Conservation (phyloP, 495 filamentous ascomycete genomes). For the Thozetella sp. region DNA sequence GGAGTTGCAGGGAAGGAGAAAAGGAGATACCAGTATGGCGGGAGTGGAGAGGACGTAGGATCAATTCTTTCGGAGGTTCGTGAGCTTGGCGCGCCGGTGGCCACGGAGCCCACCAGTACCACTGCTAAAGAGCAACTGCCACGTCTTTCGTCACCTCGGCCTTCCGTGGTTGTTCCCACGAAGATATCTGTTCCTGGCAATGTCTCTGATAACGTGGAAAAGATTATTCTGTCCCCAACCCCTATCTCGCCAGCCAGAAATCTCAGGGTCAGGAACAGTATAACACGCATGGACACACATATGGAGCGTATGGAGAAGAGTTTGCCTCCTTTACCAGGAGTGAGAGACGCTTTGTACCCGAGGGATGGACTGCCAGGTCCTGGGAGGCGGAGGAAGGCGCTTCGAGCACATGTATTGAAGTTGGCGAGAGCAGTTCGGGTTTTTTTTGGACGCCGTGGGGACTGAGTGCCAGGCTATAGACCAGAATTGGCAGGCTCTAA, state of each 20-base stretch:
- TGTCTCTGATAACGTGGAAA: neutral
- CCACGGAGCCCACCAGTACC: neutral
- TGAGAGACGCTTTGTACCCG: neutral
- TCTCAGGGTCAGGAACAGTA: slow-evolving; percentile 48
- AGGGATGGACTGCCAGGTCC: neutral
- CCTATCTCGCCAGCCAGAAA: slow-evolving; percentile 47
- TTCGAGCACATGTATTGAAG: neutral
- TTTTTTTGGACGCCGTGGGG: neutral
- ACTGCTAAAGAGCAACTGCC: too few relatives aligned
- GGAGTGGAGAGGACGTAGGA: neutral
- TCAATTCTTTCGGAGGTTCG: neutral
- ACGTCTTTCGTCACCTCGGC: too few relatives aligned
- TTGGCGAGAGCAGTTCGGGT: neutral
- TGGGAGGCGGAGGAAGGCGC: neutral
- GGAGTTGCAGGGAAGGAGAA: too few relatives aligned
- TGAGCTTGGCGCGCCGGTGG: neutral
- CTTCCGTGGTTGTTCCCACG: too few relatives aligned
- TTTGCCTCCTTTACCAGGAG: slow-evolving; percentile 40
- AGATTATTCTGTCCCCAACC: slow-evolving; percentile 40
- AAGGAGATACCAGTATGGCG: neutral
- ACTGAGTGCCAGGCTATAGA: neutral
- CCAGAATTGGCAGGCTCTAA: neutral
- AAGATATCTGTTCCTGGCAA: neutral
- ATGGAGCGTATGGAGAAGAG: slow-evolving; percentile 27
- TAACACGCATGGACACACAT: slow-evolving; percentile 27